Conservation (phyloP, 139 green algal species). For the Penium margaritaceum region DNA sequence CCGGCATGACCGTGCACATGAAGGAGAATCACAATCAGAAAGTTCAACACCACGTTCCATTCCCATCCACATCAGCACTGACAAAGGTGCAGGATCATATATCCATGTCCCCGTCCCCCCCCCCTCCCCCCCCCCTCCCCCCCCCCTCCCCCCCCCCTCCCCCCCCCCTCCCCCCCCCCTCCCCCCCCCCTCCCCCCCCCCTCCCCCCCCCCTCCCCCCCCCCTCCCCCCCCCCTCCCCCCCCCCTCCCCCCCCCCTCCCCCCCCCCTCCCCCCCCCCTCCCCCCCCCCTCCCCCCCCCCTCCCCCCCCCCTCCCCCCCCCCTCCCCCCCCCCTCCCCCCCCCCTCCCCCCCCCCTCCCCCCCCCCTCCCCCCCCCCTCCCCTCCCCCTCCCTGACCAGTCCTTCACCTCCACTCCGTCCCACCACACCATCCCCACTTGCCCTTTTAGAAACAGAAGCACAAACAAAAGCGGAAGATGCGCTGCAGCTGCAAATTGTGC, state of each 20-base stretch:
- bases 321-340: too few relatives aligned
- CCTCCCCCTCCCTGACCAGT: neutral
- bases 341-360: neutral
- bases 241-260: neutral
- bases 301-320: neutral
- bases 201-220: too few relatives aligned
- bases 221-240: too few relatives aligned
- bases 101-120: too few relatives aligned
- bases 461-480: neutral
- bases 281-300: neutral
- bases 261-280: too few relatives aligned
- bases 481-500: neutral
- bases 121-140: neutral
- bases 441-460: neutral
- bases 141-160: too few relatives aligned
- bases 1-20: neutral
- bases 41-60: neutral
- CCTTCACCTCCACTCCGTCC: too few relatives aligned
- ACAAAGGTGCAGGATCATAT: too few relatives aligned
- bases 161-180: neutral
- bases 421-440: too few relatives aligned
- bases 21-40: neutral
- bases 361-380: too few relatives aligned
- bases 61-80: neutral
- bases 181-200: neutral